A percentile compares a stretch with the other conserved stretches of the same genome.
phyloP scores from a whole-genome alignment of 192 early-diverging fungal species.

The Fimicolochytrium jonesii region DNA sequence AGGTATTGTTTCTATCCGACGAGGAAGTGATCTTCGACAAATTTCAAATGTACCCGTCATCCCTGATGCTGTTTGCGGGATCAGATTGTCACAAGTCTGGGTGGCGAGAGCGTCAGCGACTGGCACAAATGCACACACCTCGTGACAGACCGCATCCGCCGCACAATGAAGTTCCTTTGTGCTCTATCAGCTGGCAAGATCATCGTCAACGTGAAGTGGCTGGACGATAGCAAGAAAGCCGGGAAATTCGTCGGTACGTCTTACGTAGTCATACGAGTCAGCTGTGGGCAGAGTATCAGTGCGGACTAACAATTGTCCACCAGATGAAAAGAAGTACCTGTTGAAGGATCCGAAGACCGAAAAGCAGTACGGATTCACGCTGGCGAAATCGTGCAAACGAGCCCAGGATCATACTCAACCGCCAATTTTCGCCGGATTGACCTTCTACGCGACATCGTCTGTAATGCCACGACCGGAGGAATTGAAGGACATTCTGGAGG shows the following conservation, averaged over 20 bases:
- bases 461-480: conserved; percentile 34
- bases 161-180: conserved; percentile 50
- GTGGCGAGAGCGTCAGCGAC: conserved; percentile 22
- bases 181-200: conserved; percentile 40
- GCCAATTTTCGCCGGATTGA: conserved; percentile 26
- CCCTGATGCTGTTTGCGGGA: not conserved
- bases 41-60: too few relatives aligned
- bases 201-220: conserved; percentile 43
- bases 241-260: conserved; percentile 34
- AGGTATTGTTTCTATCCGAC: too few relatives aligned
- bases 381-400: conserved; percentile 19
- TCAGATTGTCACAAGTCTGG: conserved; percentile 24
- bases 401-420: not conserved
- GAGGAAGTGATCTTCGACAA: too few relatives aligned
- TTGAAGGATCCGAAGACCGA: conserved; percentile 40
- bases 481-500: conserved; percentile 38
- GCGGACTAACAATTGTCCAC: not conserved
- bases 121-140: conserved; percentile 46
- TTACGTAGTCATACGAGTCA: not conserved
- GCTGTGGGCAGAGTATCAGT: not conserved
- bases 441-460: conserved; percentile 31
- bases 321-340: conserved; percentile 37
- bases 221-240: conserved; percentile 42
- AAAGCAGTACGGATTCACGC: conserved; percentile 34
- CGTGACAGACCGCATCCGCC: conserved; percentile 40